Evolutionary conservation across 2,329 filamentous ascomycete species (phyloP), one percentile per base, ranked within the genome.

Genomic region (Ophiosphaerella narmari): DNA sequence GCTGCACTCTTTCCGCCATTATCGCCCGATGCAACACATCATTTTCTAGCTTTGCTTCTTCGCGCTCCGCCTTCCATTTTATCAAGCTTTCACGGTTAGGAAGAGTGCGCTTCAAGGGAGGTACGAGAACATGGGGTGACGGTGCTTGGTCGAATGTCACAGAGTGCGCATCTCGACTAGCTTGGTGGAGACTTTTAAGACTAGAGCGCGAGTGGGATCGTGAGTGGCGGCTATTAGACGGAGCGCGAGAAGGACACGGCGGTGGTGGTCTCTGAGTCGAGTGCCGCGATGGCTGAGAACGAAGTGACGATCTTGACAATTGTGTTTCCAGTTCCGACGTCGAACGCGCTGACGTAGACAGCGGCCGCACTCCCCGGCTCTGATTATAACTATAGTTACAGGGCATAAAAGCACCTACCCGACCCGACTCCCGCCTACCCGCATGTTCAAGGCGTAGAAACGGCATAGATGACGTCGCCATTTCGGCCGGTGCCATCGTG

Each of bases 31-130:
- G 51, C 23, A 53, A 21, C 21, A 29, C 31, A 13, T 50, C 21
- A 13, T 47, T 39, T 2, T 45, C 45, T 5, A 39, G 43, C 29
- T 52, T 55, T 3, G 46, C 58, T 39, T 54, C 48, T 38, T 68
- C 61, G 7, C 66, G 57, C 35, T 70, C 64, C 5, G 41, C 39
- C 45, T 67, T 69, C 62, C 62, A 65, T 29, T 57, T 56, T 16
- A 54, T 51, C 5, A 65, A 37, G 24, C 46, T 54, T 43, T 68
- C 64, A 23, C 61, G 52, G 18, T 41, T 47, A 3, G 59, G 59
- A 12, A 36, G n/a, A 5, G 39, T 43, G 39, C 21, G 18, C 16
- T 37, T 37, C 32, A 7, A n/a, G 40, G 37, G 48, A 33, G 42
- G 39, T 16, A 34, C 50, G 16, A 43, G 16, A 9, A 24, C 24